Conservation (phyloP, 2,329 filamentous ascomycete species). For the Calcarisporium arbuscula region DNA sequence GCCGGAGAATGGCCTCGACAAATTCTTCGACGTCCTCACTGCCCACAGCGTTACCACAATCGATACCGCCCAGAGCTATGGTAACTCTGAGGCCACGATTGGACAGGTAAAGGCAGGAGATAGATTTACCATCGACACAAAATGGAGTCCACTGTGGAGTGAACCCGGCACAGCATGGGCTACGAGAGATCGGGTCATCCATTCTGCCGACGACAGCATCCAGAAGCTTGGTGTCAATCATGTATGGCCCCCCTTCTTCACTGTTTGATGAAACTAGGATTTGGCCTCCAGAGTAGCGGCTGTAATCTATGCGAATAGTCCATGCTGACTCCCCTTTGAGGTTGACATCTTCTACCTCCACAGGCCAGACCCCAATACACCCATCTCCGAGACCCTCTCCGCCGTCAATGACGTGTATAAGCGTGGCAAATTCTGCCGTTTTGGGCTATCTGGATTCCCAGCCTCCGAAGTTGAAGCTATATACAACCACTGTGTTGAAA, state of each 20-base stretch:
- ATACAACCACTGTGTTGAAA: conserved; percentile 6
- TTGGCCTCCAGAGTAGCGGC: conserved; percentile 1
- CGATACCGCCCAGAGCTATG: conserved; percentile 11
- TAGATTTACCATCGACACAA: conserved; percentile 12
- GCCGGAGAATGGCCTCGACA: conserved; percentile 4
- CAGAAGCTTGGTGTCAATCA: conserved; percentile 6
- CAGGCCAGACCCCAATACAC: conserved; percentile 9
- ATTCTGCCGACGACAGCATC: conserved; percentile 10
- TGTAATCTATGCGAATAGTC: conserved; percentile 2
- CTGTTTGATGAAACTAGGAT: no score
- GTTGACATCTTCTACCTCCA: conserved; percentile 12
- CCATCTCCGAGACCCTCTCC: conserved; percentile 9
- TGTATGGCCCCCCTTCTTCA: no score
- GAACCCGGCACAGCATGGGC: conserved; percentile 7
- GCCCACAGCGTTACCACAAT: conserved; percentile 9
- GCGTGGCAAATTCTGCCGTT: conserved; percentile 9
- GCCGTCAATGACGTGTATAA: conserved; percentile 9
- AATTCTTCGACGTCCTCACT: conserved; percentile 6
- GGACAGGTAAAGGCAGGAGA: conserved; percentile 8
- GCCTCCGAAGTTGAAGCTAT: conserved; percentile 7
- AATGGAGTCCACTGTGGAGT: conserved; percentile 12
- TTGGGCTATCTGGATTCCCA: conserved; percentile 12
- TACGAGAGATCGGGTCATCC: conserved; percentile 6
- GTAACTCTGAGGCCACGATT: conserved; percentile 10
- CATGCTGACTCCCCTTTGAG: no score